Evolutionary conservation across 805 yeast genomes (phyloP).

Genomic region (Candida tibetensis): DNA sequence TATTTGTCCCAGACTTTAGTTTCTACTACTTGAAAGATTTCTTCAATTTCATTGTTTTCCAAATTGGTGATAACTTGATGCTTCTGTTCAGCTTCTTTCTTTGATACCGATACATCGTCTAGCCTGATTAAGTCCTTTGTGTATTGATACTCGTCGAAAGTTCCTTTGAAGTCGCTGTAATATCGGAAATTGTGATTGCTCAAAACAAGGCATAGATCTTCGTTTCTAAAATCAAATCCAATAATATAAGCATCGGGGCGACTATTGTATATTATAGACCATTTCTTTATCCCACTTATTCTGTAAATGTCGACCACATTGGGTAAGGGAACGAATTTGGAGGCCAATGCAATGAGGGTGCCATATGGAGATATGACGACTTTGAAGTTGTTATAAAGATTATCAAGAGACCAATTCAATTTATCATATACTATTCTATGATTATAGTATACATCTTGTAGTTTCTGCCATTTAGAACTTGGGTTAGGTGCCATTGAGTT

Average conservation of each 20-base stretch:
- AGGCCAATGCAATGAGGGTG: constrained; percentile 53
- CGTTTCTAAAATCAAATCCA: constrained; percentile 50
- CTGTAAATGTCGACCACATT: constrained; percentile 37
- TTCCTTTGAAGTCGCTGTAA: constrained; percentile 66
- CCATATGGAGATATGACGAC: constrained; percentile 52
- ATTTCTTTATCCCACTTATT: constrained; percentile 32
- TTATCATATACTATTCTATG: constrained; percentile 53
- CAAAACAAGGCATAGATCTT: constrained; percentile 55
- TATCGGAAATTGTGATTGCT: constrained; percentile 51
- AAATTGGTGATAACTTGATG: constrained; percentile 26
- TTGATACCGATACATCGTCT: constrained; percentile 9
- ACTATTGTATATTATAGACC: constrained; percentile 38
- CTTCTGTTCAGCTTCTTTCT: not conserved
- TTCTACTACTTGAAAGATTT: constrained; percentile 23
- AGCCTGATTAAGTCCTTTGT: constrained; percentile 18
- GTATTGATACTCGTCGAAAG: constrained; percentile 51
- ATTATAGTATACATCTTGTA: constrained; percentile 68
- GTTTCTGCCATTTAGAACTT: constrained; percentile 70
- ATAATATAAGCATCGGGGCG: constrained; percentile 51
- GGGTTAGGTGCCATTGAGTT: constrained; percentile 31
- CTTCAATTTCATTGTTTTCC: constrained; percentile 31
- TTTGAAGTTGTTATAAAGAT: constrained; percentile 34
- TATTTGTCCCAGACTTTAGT: constrained; percentile 39
- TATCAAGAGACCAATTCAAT: constrained; percentile 48
- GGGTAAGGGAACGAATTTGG: constrained; percentile 34